Percentiles rank a stretch among this genome's conserved stretches.
Evolutionary conservation across 164 flowering plant genomes (phyloP).

Genomic region (Kalanchoe fedtschenkoi): DNA sequence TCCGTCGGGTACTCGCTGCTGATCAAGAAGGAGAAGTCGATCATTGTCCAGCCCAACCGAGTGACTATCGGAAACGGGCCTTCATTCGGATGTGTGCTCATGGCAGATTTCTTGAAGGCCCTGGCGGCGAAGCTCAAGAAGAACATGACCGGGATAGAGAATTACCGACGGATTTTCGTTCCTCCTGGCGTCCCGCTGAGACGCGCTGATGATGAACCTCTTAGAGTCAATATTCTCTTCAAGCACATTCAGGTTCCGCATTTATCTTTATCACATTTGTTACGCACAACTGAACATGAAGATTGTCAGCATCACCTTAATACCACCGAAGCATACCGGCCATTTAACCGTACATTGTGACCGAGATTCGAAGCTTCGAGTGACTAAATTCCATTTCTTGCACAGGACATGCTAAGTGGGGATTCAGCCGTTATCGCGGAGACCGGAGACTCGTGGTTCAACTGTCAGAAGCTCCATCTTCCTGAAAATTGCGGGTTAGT

Average conservation of each 20-base stretch:
- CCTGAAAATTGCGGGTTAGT: conserved; percentile 67
- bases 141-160: conserved; percentile 51
- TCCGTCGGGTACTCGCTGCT: conserved; percentile 66
- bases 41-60: conserved; percentile 57
- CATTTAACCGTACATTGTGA: background rate
- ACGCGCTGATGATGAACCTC: conserved; percentile 32
- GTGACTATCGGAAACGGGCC: conserved; percentile 60
- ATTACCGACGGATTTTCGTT: conserved; percentile 47
- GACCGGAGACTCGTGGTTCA: conserved; percentile 82
- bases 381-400: background rate
- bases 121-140: conserved; percentile 47
- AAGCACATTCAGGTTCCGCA: conserved; percentile 56
- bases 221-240: conserved; percentile 61
- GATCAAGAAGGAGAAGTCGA: conserved; percentile 54
- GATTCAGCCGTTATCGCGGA: conserved; percentile 58
- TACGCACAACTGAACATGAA: background rate
- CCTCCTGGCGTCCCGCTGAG: conserved; percentile 46
- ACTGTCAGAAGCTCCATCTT: conserved; percentile 60
- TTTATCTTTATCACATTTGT: background rate
- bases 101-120: conserved; percentile 50
- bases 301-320: no score
- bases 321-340: no score
- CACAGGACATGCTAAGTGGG: conserved; percentile 44
- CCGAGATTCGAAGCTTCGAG: background rate
- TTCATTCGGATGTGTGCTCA: conserved; percentile 61